Evolutionary conservation across 345 rosid species (phyloP).

Genomic region (Leavenworthia alabamica): DNA sequence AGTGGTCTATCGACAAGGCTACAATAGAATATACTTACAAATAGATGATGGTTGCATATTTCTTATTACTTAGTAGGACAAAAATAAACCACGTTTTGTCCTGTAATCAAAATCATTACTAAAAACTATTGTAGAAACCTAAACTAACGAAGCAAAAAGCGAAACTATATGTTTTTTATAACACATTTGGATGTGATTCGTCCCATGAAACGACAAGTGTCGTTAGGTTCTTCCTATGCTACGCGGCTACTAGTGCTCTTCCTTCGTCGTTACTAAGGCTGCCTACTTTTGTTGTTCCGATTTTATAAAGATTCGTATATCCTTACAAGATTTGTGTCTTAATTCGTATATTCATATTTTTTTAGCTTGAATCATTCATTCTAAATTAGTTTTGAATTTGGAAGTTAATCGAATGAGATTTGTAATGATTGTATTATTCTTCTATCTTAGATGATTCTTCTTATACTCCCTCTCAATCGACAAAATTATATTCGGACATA

Average conservation of each 20-base stretch:
- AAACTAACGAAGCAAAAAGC: constrained; percentile 13
- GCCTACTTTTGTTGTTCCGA: constrained; percentile 19
- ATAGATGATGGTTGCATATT: background rate
- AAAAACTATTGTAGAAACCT: background rate
- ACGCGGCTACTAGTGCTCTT: constrained; percentile 34
- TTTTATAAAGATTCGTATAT: background rate
- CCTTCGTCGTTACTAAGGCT: constrained; percentile 12
- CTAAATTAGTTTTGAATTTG: too few relatives aligned
- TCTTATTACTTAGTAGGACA: background rate
- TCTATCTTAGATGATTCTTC: constrained; percentile 14
- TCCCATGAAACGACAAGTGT: constrained; percentile 33
- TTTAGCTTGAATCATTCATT: too few relatives aligned
- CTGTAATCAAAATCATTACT: background rate
- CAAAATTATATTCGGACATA: constrained; percentile 16
- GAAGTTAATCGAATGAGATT: too few relatives aligned
- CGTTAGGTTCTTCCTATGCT: constrained; percentile 31
- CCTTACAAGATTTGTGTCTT: constrained; percentile 16
- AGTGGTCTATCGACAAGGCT: background rate
- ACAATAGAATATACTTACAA: background rate
- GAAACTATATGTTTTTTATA: constrained; percentile 4
- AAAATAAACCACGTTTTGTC: constrained; percentile 13
- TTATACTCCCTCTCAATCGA: constrained; percentile 5
- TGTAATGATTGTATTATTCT: too few relatives aligned
- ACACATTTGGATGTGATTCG: constrained; percentile 17
- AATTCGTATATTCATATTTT: too few relatives aligned